Percentiles rank a stretch among this genome's conserved stretches.
Conservation (phyloP, 2,329 filamentous ascomycete species). For the Hypoxylon sp. region DNA sequence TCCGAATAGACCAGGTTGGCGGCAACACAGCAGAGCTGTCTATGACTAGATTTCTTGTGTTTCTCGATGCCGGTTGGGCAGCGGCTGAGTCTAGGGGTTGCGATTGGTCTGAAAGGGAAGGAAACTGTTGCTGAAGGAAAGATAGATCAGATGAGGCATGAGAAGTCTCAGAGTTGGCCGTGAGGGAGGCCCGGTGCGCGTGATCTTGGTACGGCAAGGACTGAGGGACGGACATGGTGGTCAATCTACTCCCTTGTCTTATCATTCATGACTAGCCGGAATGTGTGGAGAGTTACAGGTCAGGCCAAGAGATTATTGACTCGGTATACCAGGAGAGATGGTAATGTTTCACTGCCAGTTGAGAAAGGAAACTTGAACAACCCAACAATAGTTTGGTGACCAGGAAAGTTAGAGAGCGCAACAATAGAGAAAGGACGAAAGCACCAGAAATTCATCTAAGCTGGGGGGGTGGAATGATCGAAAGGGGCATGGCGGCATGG, state of each 20-base stretch:
- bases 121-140: constrained; percentile 47
- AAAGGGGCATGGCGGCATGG: constrained; percentile 44
- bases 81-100: constrained; percentile 52
- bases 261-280: constrained; percentile 42
- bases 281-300: constrained; percentile 43
- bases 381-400: constrained; percentile 31
- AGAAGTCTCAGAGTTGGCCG: constrained; percentile 57
- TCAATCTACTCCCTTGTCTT: constrained; percentile 45
- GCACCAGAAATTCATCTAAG: constrained; percentile 30
- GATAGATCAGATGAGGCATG: constrained; percentile 58
- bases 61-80: constrained; percentile 51
- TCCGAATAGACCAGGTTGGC: constrained; percentile 62
- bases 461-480: constrained; percentile 32
- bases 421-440: constrained; percentile 36
- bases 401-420: constrained; percentile 29
- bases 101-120: constrained; percentile 48
- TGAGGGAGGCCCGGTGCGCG: constrained; percentile 47
- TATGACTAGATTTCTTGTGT: constrained; percentile 53
- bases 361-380: constrained; percentile 39
- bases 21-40: constrained; percentile 45
- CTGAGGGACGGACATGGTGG: constrained; percentile 43
- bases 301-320: constrained; percentile 43
- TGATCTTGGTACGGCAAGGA: constrained; percentile 33
- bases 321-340: constrained; percentile 35
- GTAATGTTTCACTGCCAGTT: constrained; percentile 46